Evolutionary conservation across 208 protist species (phyloP).

Genomic region (Acanthamoeba royreba): DNA sequence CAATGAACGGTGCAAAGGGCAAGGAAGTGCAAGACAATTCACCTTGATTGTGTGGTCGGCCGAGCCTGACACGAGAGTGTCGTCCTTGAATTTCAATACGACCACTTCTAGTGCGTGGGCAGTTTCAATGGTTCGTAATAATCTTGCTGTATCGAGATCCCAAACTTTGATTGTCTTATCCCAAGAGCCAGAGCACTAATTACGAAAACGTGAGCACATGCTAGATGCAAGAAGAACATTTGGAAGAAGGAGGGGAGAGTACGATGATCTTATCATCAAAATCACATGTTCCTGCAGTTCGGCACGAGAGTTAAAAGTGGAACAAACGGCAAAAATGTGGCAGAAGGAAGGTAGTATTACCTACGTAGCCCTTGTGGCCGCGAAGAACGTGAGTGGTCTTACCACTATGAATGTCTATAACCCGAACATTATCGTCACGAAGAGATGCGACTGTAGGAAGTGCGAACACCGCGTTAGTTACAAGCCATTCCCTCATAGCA

Average conservation of each 20-base stretch:
- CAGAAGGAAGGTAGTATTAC: neutral
- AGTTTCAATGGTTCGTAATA: neutral
- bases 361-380: conserved; percentile 1
- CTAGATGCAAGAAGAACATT: neutral
- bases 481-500: too few relatives aligned
- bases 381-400: neutral
- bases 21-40: too few relatives aligned
- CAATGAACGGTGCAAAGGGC: too few relatives aligned
- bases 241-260: neutral
- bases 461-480: neutral
- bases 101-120: neutral
- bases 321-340: neutral
- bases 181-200: conserved; percentile 41
- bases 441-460: neutral
- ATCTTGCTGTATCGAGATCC: neutral
- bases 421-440: neutral
- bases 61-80: neutral
- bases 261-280: neutral
- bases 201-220: neutral
- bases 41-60: neutral
- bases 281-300: neutral
- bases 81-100: neutral
- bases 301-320: too few relatives aligned
- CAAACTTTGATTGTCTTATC: conserved; percentile 33
- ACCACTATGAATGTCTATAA: neutral